Evolutionary conservation across 495 filamentous ascomycete species (phyloP).

Genomic region (Penicillium paxilli): DNA sequence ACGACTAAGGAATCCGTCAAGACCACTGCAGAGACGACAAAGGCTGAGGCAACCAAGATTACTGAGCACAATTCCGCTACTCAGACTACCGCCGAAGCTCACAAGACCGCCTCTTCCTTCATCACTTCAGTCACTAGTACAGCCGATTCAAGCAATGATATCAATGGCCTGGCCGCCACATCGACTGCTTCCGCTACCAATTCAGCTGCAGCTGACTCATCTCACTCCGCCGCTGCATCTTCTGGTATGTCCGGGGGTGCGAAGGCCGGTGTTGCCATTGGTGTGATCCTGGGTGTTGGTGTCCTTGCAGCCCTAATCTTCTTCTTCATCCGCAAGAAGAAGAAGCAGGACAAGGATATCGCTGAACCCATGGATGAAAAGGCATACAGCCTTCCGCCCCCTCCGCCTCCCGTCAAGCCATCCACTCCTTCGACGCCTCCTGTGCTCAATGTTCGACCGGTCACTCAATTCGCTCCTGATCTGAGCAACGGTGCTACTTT

Average conservation of each 20-base stretch:
- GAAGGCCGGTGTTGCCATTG: slow-evolving; percentile 83
- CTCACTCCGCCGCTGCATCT: slow-evolving; percentile 9
- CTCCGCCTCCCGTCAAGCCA: slow-evolving; percentile 31
- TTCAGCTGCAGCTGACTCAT: slow-evolving; percentile 16
- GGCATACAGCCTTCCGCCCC: slow-evolving; percentile 34
- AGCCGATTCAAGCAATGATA: slow-evolving; percentile 12
- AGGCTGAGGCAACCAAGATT: neutral
- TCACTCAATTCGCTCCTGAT: slow-evolving; percentile 83
- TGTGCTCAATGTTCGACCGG: slow-evolving; percentile 79
- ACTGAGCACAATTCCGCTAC: slow-evolving; percentile 7
- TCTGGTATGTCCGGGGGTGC: slow-evolving; percentile 46
- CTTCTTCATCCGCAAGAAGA: slow-evolving; percentile 66
- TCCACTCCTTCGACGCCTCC: slow-evolving; percentile 63
- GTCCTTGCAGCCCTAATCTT: slow-evolving; percentile 61
- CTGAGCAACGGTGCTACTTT: slow-evolving; percentile 43
- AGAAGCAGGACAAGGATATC: slow-evolving; percentile 53
- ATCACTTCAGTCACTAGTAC: slow-evolving; percentile 22
- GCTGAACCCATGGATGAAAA: slow-evolving; percentile 51
- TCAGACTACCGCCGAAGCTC: slow-evolving; percentile 4
- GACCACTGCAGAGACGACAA: neutral
- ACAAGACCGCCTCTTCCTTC: slow-evolving; percentile 11
- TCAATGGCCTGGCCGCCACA: slow-evolving; percentile 13
- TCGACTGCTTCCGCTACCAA: slow-evolving; percentile 12
- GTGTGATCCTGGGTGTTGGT: slow-evolving; percentile 65
- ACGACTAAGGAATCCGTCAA: slow-evolving; percentile 4